Conservation (phyloP, 2,329 filamentous ascomycete species). For the Berkeleyomyces rouxiae region DNA sequence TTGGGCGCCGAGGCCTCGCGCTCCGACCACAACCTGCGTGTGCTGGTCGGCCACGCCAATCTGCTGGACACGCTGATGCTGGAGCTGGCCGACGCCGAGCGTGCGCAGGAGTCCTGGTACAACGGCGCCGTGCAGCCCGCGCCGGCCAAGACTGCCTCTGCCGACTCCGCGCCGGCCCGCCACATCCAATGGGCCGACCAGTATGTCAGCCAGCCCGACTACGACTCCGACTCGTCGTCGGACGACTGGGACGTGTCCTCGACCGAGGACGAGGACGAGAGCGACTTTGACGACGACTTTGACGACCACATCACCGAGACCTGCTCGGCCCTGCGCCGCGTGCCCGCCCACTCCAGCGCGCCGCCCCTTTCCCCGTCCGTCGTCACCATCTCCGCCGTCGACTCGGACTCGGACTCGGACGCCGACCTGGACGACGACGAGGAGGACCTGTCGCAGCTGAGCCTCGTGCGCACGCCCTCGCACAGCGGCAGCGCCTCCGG, state of each 20-base stretch:
- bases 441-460: conserved; percentile 48
- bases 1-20: conserved; percentile 81
- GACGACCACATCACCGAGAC: conserved; percentile 1
- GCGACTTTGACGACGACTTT: background rate
- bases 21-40: conserved; percentile 83
- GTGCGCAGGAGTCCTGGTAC: conserved; percentile 82
- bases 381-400: background rate
- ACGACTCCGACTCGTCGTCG: background rate
- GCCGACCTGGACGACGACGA: conserved; percentile 40
- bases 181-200: conserved; percentile 64
- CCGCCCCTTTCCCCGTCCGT: background rate
- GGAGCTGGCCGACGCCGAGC: conserved; percentile 77
- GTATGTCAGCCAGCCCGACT: conserved; percentile 26
- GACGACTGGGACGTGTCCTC: conserved; percentile 16
- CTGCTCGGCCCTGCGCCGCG: background rate
- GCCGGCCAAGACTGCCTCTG: conserved; percentile 33
- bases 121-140: conserved; percentile 72
- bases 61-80: conserved; percentile 93
- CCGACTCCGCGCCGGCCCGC: conserved; percentile 36
- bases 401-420: conserved; percentile 20
- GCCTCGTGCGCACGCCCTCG: conserved; percentile 51
- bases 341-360: background rate
- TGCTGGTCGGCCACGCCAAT: conserved; percentile 95
- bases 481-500: conserved; percentile 28
- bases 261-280: conserved; percentile 6